Evolutionary conservation across 345 rosid genomes (phyloP).

Genomic region (Citrus glauca): DNA sequence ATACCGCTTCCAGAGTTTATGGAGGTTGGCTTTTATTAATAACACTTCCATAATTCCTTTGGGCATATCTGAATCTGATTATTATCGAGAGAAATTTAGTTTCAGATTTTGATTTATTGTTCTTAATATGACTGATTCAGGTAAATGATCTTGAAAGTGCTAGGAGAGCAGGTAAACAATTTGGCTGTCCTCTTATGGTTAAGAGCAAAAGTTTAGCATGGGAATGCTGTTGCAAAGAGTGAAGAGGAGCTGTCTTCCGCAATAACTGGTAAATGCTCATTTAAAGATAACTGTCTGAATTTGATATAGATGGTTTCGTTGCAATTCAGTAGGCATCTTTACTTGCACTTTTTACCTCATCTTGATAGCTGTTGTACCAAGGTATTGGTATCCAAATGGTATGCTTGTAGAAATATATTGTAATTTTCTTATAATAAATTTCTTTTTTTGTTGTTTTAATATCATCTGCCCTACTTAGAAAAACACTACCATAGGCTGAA

Average conservation of each 20-base stretch:
- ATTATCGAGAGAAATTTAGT: neutral
- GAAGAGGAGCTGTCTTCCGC: conserved; percentile 73
- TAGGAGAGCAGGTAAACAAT: conserved; percentile 62
- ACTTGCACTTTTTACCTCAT: neutral
- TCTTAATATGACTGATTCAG: conserved; percentile 35
- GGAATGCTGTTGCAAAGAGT: conserved; percentile 90
- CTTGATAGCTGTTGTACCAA: neutral
- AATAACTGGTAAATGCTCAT: conserved; percentile 45
- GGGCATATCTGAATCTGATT: neutral
- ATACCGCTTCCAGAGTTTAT: conserved; percentile 90
- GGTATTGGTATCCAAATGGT: neutral
- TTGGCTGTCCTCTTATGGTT: conserved; percentile 87
- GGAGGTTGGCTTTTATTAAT: conserved; percentile 50
- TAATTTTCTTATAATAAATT: neutral
- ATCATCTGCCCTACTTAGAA: neutral
- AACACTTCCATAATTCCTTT: neutral
- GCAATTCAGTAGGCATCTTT: neutral
- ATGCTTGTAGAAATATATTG: neutral
- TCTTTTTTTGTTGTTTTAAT: neutral
- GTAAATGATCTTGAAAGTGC: conserved; percentile 72
- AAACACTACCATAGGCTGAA: neutral
- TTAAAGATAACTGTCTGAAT: neutral
- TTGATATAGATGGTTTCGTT: neutral
- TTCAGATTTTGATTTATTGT: neutral
- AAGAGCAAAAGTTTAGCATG: conserved; percentile 92